These are phyloP conservation scores for Stentor coeruleus DNA, from an alignment of 73 alveolate genomes.

Conservation along the genomic window DNA sequence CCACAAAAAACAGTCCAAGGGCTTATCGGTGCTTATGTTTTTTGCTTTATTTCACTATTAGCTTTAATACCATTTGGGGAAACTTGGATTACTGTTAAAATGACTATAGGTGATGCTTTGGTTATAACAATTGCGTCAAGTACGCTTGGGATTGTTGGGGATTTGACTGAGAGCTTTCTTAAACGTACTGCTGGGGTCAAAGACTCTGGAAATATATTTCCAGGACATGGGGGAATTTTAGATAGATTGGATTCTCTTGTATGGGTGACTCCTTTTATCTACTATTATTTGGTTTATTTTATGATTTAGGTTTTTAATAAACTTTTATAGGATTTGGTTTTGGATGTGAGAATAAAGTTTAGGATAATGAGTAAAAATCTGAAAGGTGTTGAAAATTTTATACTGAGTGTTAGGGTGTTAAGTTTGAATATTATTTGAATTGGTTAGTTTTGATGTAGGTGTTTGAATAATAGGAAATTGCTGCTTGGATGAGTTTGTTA, in stretches of 20 bases:
- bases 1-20: slow-evolving; percentile 30
- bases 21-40: slow-evolving; percentile 26
- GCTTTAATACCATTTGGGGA: neutral
- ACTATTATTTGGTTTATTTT: no score
- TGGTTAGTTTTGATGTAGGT: no score
- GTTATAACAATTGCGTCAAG: neutral
- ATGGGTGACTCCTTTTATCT: slow-evolving; percentile 8
- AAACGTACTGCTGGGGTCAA: slow-evolving; percentile 59
- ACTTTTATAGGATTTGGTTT: no score
- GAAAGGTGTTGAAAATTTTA: no score
- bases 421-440: no score
- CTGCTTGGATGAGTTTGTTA: no score
- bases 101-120: neutral
- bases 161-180: slow-evolving; percentile 46
- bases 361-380: no score
- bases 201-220: slow-evolving; percentile 56
- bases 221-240: slow-evolving; percentile 74
- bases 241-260: slow-evolving; percentile 48
- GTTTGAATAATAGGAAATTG: no score
- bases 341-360: no score
- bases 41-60: slow-evolving; percentile 9
- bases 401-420: no score
- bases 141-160: slow-evolving; percentile 42
- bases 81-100: neutral
- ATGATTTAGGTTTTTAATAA: no score